Evolutionary conservation across 2,329 filamentous ascomycete species (phyloP).

Genomic region (Trichoderma pleuroti): DNA sequence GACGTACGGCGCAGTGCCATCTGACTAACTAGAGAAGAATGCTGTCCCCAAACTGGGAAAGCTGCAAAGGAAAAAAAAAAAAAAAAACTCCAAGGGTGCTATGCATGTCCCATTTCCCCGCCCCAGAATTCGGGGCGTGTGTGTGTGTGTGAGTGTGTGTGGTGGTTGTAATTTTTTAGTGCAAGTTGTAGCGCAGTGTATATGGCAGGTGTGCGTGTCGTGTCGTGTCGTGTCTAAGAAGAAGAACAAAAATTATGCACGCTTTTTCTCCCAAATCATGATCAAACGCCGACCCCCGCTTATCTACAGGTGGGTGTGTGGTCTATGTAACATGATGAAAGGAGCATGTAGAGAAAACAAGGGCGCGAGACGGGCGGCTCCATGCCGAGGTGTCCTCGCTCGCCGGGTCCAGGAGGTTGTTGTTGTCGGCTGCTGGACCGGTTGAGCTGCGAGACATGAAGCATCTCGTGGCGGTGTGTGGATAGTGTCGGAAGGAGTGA

Average conservation of each 20-base stretch:
- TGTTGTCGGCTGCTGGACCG: background rate
- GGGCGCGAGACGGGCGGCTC: background rate
- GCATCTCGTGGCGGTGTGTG: background rate
- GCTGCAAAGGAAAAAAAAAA: background rate
- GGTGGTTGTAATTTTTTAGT: background rate
- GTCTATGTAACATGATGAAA: conserved; percentile 19
- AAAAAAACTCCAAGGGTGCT: conserved; percentile 17
- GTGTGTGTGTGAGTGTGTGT: background rate
- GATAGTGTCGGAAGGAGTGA: conserved; percentile 13
- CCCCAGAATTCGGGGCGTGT: conserved; percentile 8
- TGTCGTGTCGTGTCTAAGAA: conserved; percentile 12
- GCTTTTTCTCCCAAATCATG: conserved; percentile 13
- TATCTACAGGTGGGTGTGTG: conserved; percentile 15
- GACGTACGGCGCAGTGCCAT: conserved; percentile 7
- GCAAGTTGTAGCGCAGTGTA: conserved; percentile 5
- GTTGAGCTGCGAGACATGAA: background rate
- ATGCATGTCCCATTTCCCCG: conserved; percentile 19
- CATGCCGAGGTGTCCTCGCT: background rate
- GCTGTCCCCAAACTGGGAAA: conserved; percentile 9
- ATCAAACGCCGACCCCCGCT: conserved; percentile 17
- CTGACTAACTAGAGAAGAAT: background rate
- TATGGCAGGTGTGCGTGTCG: conserved; percentile 9
- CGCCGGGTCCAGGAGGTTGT: background rate
- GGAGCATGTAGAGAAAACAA: conserved; percentile 16
- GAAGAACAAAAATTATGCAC: conserved; percentile 3